Evolutionary conservation across 2,329 filamentous ascomycete species (phyloP).

Genomic region (Aspergillus bombycis): DNA sequence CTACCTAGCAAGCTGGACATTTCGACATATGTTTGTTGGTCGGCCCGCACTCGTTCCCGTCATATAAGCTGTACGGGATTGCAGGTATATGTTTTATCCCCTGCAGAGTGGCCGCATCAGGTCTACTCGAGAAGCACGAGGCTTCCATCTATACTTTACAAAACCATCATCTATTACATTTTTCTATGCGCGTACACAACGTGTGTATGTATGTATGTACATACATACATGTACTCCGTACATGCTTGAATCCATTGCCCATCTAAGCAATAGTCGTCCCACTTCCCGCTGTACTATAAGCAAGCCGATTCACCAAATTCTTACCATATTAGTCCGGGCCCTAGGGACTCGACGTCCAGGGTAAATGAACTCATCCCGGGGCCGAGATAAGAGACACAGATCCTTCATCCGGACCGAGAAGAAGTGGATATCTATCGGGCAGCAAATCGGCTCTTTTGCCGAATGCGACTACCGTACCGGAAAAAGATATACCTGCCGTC

Average conservation of each 20-base stretch:
- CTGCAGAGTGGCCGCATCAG: neutral
- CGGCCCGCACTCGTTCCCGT: neutral
- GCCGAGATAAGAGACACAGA: neutral
- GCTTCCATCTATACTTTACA: neutral
- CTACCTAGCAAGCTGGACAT: neutral
- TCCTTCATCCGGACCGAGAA: neutral
- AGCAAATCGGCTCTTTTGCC: conserved; percentile 45
- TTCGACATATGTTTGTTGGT: neutral
- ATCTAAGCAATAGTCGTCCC: neutral
- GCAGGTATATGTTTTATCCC: neutral
- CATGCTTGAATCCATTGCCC: neutral
- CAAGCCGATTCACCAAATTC: neutral
- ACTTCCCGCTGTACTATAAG: neutral
- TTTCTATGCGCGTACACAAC: neutral
- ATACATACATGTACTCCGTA: neutral
- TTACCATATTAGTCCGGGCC: neutral
- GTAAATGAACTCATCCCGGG: neutral
- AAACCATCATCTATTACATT: neutral
- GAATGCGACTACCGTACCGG: conserved; percentile 45
- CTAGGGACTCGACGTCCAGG: neutral
- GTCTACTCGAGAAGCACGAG: neutral
- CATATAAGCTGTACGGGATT: neutral
- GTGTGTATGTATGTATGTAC: neutral
- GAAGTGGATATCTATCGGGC: conserved; percentile 24
- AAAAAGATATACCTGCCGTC: conserved; percentile 47